These are phyloP conservation scores for Mortierella sp. DNA, from an alignment of 371 early-diverging fungal genomes.

Conservation along the genomic window DNA sequence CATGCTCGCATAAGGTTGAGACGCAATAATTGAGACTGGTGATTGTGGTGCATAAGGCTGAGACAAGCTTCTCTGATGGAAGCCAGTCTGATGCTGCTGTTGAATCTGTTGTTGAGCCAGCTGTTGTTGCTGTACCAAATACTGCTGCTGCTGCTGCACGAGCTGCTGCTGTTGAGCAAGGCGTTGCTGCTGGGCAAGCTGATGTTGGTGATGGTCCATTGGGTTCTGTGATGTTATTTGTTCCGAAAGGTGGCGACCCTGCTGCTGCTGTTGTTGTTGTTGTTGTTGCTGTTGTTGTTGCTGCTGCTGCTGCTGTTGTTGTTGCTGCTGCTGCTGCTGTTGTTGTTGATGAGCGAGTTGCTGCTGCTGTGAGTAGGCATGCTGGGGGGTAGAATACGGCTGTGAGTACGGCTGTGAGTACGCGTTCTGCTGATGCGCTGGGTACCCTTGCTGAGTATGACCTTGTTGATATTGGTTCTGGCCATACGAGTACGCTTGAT, in stretches of 20 bases:
- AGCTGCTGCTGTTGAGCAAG: slow-evolving; percentile 28
- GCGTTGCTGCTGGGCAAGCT: slow-evolving; percentile 17
- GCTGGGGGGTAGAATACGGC: slow-evolving; percentile 15
- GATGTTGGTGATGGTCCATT: slow-evolving; percentile 12
- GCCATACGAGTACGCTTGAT: slow-evolving; percentile 20
- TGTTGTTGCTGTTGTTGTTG: not conserved
- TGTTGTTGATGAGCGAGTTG: slow-evolving; percentile 11
- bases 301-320: not conserved
- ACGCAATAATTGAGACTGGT: slow-evolving; percentile 19
- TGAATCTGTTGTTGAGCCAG: slow-evolving; percentile 19
- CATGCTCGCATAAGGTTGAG: slow-evolving; percentile 15
- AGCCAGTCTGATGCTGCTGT: not conserved
- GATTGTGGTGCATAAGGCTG: slow-evolving; percentile 17
- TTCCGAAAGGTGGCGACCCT: slow-evolving; percentile 14
- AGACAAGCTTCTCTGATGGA: slow-evolving; percentile 25
- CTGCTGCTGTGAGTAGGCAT: slow-evolving; percentile 28
- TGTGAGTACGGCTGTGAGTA: slow-evolving; percentile 23
- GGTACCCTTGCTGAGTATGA: slow-evolving; percentile 22
- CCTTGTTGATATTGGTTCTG: slow-evolving; percentile 33
- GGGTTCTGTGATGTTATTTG: slow-evolving; percentile 14
- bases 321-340: slow-evolving; percentile 21
- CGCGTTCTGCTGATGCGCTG: slow-evolving; percentile 23
- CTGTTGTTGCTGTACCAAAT: slow-evolving; percentile 20
- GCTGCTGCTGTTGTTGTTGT: not conserved
- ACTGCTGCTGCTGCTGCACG: slow-evolving; percentile 22